Evolutionary conservation across 2,329 filamentous ascomycete genomes (phyloP).

Genomic region (Colletotrichum costaricense): DNA sequence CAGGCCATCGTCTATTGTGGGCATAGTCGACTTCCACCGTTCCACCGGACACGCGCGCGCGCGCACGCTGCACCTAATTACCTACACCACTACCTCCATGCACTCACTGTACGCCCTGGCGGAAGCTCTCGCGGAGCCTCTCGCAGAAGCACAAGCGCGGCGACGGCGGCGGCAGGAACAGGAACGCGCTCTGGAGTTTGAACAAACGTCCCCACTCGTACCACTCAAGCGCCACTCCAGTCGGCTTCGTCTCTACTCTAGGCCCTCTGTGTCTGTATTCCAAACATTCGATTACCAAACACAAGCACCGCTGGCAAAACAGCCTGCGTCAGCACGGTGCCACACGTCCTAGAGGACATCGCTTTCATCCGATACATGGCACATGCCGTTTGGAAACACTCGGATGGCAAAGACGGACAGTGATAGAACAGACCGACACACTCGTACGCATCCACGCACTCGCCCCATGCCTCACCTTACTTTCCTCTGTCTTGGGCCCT

Average conservation of each 20-base stretch:
- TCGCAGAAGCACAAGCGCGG: neutral
- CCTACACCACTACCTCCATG: neutral
- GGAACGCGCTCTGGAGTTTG: neutral
- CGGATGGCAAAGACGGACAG: constrained; percentile 4
- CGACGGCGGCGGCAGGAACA: neutral
- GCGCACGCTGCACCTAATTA: neutral
- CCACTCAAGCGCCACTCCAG: neutral
- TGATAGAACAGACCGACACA: constrained; percentile 14
- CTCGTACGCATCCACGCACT: neutral
- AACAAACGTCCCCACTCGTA: constrained; percentile 2
- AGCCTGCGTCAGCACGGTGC: constrained; percentile 1
- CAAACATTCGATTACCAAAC: neutral
- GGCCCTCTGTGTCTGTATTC: neutral
- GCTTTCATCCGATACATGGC: constrained; percentile 20
- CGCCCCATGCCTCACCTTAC: neutral
- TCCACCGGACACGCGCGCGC: neutral
- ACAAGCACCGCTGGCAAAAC: constrained; percentile 1
- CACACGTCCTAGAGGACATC: neutral
- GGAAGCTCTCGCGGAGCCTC: neutral
- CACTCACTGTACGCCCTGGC: constrained; percentile 8
- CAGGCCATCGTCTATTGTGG: neutral
- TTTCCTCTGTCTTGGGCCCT: constrained; percentile 13
- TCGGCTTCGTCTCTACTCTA: neutral
- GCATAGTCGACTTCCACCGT: neutral
- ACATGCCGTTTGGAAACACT: constrained; percentile 1